Base-by-base conservation (phyloP, 495 filamentous ascomycete species). In the Aspergillus steynii region DNA sequence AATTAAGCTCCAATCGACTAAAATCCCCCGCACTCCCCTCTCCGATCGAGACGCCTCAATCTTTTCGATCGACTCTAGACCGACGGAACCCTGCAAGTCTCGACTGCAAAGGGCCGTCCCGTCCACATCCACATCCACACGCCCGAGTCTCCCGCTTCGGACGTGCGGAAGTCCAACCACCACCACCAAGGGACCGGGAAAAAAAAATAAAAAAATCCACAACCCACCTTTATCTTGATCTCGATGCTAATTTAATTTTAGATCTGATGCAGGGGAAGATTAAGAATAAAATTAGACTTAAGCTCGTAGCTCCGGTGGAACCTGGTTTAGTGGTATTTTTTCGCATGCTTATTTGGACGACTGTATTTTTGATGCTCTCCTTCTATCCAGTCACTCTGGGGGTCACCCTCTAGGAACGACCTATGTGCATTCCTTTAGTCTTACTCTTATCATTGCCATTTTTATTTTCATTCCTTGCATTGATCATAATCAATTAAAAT, bases 301-400 rank as follows among this genome's bases (percentile, higher is more conserved):
- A 53, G 51, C 51, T 53, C 29, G 29, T n/a, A 53, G 51, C n/a
- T 50, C 45, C 34, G 45, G n/a, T 48, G 45, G 53, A 31, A 25
- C 31, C 37, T 20, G 50, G 20, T 25, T 52, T 60, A 60, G 58
- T 60, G 50, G 63, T 54, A 45, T 28, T 53, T 64, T 57, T 55
- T 5, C 10, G n/a, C 52, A 55, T 64, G 67, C 55, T 67, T 67
- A 70, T 70, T 67, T 70, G 55, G 58, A 69, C 67, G 2, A 53
- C 52, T 53, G 56, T 62, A 26, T 61, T 50, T 45, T 29, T 47
- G 29, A 20, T 20, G 20, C 20, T 20, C 20, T 20, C 20, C 58
- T 65, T 61, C 55, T 58, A 45, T 60, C n/a, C n/a, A n/a, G 34
- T 37, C 34, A 6, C 5, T 37, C 34, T 37, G 10, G 20, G 20